phyloP scores from a whole-genome alignment of 495 filamentous ascomycete species.

The Pyronema omphalodes region DNA sequence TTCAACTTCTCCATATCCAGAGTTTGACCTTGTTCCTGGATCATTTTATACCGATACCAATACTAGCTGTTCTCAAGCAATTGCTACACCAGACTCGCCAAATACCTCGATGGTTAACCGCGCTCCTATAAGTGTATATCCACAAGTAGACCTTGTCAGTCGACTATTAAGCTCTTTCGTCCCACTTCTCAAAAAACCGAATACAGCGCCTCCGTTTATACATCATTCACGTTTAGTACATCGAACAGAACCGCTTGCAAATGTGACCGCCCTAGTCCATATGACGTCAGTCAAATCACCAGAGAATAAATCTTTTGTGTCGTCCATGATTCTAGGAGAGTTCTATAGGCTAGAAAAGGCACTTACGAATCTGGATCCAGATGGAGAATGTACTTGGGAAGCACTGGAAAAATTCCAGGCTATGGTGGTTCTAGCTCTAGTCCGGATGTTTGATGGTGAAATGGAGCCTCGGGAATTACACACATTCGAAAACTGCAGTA shows the following conservation, averaged over 20 bases:
- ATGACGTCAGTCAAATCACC: conserved; percentile 20
- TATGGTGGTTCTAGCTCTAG: conserved; percentile 12
- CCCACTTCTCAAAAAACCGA: conserved; percentile 2
- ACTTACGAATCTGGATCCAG: not conserved
- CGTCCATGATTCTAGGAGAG: conserved; percentile 3
- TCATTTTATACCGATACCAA: not conserved
- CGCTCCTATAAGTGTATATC: not conserved
- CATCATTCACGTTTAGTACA: conserved; percentile 10
- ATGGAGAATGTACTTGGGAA: conserved; percentile 2
- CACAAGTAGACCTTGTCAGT: conserved; percentile 1
- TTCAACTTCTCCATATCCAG: not conserved
- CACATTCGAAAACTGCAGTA: conserved; percentile 10
- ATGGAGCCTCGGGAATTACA: conserved; percentile 15
- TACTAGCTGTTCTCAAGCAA: not conserved
- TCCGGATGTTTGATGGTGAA: conserved; percentile 18
- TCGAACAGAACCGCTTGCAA: conserved; percentile 14
- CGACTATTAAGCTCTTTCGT: not conserved
- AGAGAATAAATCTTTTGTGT: conserved; percentile 16
- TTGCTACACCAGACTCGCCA: not conserved
- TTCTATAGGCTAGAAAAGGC: not conserved
- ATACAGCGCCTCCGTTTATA: conserved; percentile 14
- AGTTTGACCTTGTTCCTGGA: not conserved
- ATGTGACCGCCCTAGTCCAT: conserved; percentile 18
- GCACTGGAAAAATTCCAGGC: conserved; percentile 18
- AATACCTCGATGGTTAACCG: not conserved